Evolutionary conservation across 352 stramenopile species (phyloP), one percentile per base, ranked within the genome.

Genomic region (Pythium dissotocum): DNA sequence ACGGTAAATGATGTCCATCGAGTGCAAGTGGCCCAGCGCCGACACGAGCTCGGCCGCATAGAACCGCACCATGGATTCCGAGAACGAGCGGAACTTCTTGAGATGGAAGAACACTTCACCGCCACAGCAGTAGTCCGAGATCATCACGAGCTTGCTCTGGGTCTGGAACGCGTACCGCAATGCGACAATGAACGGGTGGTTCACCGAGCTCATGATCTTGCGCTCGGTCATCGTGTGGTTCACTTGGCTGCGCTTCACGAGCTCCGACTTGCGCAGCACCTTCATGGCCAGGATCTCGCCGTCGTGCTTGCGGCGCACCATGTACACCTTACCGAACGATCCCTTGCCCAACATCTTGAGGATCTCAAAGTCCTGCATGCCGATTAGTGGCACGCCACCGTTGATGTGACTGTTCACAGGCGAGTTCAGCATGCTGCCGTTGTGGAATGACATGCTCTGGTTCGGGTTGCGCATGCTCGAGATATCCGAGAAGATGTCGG

Each of bases 331-430:
- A 72, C 95, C 95, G 77, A 98, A 98, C 6, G 88, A 98, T 33
- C 96, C 96, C 71, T 99, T 99, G 44, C 97, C 97, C 70, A 99
- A 96, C 77, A 99, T 97, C 76, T 98, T 98, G 33, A 99, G 87
- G 61, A 99, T 97, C 68, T 99, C 95, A 78, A 99, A 99, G 69
- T 96, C 90, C 58, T 82, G 75, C 80, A 93, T 90, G 2, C 73
- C 78, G 42, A 95, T 79, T 18, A 83, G 62, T 24, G 76, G 69
- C 8, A 57, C 63, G 48, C 53, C 65, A 58, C 63, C 71, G 68
- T 71, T 72, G 49, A 52, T 56, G 63, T 49, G 33, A 35, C 61
- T 16, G 28, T 48, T 44, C 1, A 48, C 28, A 30, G 52, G 58
- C 44, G 40, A 53, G 6, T 21, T 51, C 32, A 68, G 5, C 53